Evolutionary conservation across 176 grass and related monocot genomes (phyloP).

Genomic region (Areca catechu): DNA sequence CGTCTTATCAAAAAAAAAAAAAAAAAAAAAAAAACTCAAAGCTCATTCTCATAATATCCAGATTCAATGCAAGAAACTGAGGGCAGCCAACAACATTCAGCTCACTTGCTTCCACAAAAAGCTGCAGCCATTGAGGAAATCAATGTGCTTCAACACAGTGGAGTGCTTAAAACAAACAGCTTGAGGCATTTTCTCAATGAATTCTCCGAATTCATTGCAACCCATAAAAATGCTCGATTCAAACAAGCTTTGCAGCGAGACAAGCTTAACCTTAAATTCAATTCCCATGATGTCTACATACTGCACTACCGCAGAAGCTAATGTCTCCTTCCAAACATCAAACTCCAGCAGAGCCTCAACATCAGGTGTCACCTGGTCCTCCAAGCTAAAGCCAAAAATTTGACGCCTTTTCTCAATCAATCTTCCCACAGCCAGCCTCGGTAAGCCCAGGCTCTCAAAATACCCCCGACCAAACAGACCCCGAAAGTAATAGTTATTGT

Average conservation of each 20-base stretch:
- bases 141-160: slow-evolving; percentile 51
- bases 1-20: too few relatives aligned
- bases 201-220: slow-evolving; percentile 47
- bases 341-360: slow-evolving; percentile 39
- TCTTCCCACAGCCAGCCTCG: slow-evolving; percentile 34
- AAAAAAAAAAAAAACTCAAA: slow-evolving; percentile 64
- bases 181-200: slow-evolving; percentile 65
- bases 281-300: slow-evolving; percentile 44
- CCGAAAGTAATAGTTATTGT: too few relatives aligned
- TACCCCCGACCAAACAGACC: too few relatives aligned
- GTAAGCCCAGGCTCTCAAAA: slow-evolving; percentile 39
- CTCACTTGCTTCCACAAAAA: slow-evolving; percentile 53
- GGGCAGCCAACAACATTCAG: slow-evolving; percentile 49
- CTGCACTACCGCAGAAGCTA: slow-evolving; percentile 32
- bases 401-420: slow-evolving; percentile 48
- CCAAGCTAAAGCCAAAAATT: slow-evolving; percentile 46
- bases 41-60: slow-evolving; percentile 74
- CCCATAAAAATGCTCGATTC: slow-evolving; percentile 45
- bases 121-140: slow-evolving; percentile 45
- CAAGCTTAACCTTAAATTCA: slow-evolving; percentile 47
- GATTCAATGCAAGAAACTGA: slow-evolving; percentile 50
- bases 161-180: slow-evolving; percentile 45
- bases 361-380: slow-evolving; percentile 51
- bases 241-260: slow-evolving; percentile 42
- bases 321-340: slow-evolving; percentile 41